A percentile compares a stretch with the other conserved stretches of the same genome.
phyloP scores from a whole-genome alignment of 225 moss, liverwort and hornwort genomes.

The Bryum argenteum region DNA sequence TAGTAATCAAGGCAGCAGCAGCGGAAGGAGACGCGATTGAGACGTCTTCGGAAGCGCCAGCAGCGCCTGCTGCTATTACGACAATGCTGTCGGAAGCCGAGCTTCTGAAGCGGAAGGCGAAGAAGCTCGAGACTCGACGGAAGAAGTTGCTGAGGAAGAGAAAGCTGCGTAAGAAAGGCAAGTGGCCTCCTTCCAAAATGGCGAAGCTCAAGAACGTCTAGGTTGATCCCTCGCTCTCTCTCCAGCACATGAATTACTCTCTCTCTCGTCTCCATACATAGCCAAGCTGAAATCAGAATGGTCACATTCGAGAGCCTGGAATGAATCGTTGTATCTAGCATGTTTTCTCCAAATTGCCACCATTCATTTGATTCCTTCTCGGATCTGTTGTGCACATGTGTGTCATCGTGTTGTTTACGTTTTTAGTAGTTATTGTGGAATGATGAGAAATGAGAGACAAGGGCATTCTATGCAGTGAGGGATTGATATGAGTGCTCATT shows the following conservation, averaged over 20 bases:
- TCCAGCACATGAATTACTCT: not conserved
- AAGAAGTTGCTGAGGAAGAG: constrained; percentile 77
- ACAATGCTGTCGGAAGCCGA: constrained; percentile 63
- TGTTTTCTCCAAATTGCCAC: not conserved
- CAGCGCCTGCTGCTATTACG: constrained; percentile 39
- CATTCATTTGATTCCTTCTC: not conserved
- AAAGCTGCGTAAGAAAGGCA: constrained; percentile 86
- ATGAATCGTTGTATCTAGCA: not conserved
- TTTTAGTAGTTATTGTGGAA: no score
- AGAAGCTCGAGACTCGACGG: constrained; percentile 67
- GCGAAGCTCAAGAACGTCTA: constrained; percentile 76
- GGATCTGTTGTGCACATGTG: no score
- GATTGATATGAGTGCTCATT: not conserved
- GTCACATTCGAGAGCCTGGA: constrained; percentile 6
- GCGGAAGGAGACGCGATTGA: constrained; percentile 32
- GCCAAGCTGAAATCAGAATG: not conserved
- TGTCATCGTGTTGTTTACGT: no score
- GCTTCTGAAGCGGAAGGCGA: constrained; percentile 72
- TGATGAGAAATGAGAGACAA: no score
- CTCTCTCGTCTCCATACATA: not conserved
- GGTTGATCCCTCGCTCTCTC: constrained; percentile 18
- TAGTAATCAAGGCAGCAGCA: constrained; percentile 31
- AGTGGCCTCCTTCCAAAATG: constrained; percentile 86
- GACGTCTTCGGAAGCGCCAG: constrained; percentile 36
- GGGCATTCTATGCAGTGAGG: no score